Evolutionary conservation across 208 protist genomes (phyloP), one percentile per base, ranked within the genome.

Genomic region (Leptomonas seymouri): DNA sequence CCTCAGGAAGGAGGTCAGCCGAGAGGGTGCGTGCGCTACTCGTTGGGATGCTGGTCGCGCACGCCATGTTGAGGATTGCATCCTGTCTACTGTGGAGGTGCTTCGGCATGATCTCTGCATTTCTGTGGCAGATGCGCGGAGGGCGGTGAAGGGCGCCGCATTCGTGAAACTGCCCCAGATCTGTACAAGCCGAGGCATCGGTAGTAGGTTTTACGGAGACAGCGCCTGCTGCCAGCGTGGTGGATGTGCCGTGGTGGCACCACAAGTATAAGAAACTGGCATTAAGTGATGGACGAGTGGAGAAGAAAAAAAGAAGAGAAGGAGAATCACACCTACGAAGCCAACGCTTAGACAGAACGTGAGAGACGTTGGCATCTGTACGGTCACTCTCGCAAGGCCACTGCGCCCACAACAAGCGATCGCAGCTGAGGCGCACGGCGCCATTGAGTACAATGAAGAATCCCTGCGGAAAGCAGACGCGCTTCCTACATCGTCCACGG

Each of bases 121-220:
- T 18, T 28, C 18, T 20, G 11, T 50, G 34, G 23, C 60, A 62
- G n/a, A 57, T 62, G 36, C 12, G 23, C 5, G 30, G 28, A 11
- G 60, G 39, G 41, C 55, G 28, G 18, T 44, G 46, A 16, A 61
- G 25, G 25, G 56, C 46, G n/a, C 66, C 36, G 23, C 56, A n/a
- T 2, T 31, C 14, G 0, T 31, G 55, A 14, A 71, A 62, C 0
- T 55, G n/a, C 0, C 16, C 5, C n/a, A 57, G 30, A 7, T 36
- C 31, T 18, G 25, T 31, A 3, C 27, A 15, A 0, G 28, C 9
- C 7, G 56, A 23, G 1, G 45, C 16, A n/a, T 23, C 28, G 55
- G 4, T 11, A 6, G 48, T 36, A 2, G 6, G 15, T 3, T 11
- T 28, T 0, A 57, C 55, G 3, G 27, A 25, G 36, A 36, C 34